Base-by-base conservation (phyloP, 2,329 filamentous ascomycete genomes). In the Fonsecaea multimorphosa region DNA sequence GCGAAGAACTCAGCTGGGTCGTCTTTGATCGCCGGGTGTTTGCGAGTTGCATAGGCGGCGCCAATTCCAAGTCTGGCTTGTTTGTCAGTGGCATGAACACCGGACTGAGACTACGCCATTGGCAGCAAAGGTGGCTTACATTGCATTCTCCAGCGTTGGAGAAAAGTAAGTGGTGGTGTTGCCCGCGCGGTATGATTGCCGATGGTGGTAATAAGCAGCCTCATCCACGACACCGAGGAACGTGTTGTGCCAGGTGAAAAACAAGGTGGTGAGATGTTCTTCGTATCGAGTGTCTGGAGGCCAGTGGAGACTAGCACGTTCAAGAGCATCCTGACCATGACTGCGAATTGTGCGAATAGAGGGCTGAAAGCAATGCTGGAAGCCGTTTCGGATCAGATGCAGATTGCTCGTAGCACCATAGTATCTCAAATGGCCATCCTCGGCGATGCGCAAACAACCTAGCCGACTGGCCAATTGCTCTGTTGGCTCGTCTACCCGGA, bases 161-260 rank as follows among this genome's bases (percentile, higher is more conserved):
- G 77, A 79, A 56, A 78, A 79, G 31, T 78, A 79, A 0, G 76
- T 75, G 0, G 77, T 78, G 67, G 59, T 49, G 76, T 72, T 8
- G 76, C 77, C 34, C 67, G 73, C 68, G 14, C 19, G 38, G 31
- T 59, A 60, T 27, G 14, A 4, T 40, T 59, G 31, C 8, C 46
- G 38, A 14, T 44, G 22, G n/a, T 51, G 31, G n/a, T 76, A 74
- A 58, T 73, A 79, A 76, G 78, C 78, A 32, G 78, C 76, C 52
- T 78, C 76, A 58, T 82, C 79, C 2, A 83, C 80, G 1, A 81
- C 76, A 54, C 81, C 78, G 49, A 79, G 78, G 54, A 78, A 78
- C 5, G 80, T 76, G 49, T 83, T 81, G 68, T 83, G 80, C 81
- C 81, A 83, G 1, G 80, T 77, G 61, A 83, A 83, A 61, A 79